phyloP scores from a whole-genome alignment of 2,329 filamentous ascomycete species.

The Pseudogymnoascus pannorum region DNA sequence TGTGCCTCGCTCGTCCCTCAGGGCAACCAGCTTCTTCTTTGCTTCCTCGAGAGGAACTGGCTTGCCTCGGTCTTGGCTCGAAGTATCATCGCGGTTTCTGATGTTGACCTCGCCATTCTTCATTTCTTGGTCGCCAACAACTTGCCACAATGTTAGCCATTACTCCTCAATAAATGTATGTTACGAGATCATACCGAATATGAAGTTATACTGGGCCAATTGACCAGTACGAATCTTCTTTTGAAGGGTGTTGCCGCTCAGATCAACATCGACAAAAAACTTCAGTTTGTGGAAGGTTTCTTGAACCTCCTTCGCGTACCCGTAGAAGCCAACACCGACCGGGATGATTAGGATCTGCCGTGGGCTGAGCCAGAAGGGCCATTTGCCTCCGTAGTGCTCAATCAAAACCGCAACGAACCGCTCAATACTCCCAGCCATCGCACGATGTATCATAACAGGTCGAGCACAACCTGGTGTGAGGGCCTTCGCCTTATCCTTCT shows the following conservation, averaged over 20 bases:
- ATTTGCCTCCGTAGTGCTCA: slow-evolving; percentile 81
- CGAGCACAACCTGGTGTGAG: slow-evolving; percentile 65
- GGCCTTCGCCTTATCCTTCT: slow-evolving; percentile 38
- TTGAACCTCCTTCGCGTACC: slow-evolving; percentile 71
- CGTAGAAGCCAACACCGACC: slow-evolving; percentile 62
- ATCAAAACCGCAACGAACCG: slow-evolving; percentile 67
- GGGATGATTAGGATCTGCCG: slow-evolving; percentile 74
- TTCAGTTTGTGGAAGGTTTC: slow-evolving; percentile 57
- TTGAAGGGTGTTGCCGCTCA: slow-evolving; percentile 72
- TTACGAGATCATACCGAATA: slow-evolving; percentile 50
- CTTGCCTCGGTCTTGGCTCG: slow-evolving; percentile 53
- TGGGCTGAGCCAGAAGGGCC: slow-evolving; percentile 85
- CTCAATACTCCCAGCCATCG: slow-evolving; percentile 66
- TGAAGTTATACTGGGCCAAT: slow-evolving; percentile 76
- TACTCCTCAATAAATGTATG: not conserved
- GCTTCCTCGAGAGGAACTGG: slow-evolving; percentile 50
- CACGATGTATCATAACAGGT: slow-evolving; percentile 81
- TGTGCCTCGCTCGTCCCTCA: slow-evolving; percentile 39
- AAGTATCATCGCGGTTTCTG: slow-evolving; percentile 56
- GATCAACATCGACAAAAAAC: slow-evolving; percentile 65
- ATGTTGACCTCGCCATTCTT: slow-evolving; percentile 54
- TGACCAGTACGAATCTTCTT: slow-evolving; percentile 85
- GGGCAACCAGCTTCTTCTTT: slow-evolving; percentile 45
- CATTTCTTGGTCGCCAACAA: slow-evolving; percentile 56
- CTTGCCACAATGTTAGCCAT: slow-evolving; percentile 27